Evolutionary conservation across 176 grass and related monocot genomes (phyloP).

Genomic region (Dendrocalamus sinicus): DNA sequence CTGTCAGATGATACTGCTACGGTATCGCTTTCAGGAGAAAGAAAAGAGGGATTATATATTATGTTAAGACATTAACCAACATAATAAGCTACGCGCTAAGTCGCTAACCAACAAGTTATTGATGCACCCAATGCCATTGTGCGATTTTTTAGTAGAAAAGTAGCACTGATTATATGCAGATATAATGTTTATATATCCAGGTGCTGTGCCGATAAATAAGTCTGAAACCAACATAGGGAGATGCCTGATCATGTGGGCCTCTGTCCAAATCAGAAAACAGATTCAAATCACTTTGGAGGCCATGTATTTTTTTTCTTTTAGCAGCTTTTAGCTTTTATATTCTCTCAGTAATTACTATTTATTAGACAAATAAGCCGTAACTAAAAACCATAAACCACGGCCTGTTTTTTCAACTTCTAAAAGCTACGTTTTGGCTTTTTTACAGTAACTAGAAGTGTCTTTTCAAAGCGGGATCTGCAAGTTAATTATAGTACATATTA

Average conservation of each 20-base stretch:
- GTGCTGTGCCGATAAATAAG: background rate
- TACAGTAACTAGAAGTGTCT: no score
- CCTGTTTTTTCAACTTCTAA: no score
- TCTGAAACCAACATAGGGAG: background rate
- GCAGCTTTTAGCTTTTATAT: no score
- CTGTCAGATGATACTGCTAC: constrained; percentile 13
- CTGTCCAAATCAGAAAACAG: background rate
- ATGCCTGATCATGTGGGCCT: background rate
- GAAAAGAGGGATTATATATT: background rate
- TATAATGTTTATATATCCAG: background rate
- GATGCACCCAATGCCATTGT: constrained; percentile 11
- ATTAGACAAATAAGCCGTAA: no score
- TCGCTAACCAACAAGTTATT: background rate
- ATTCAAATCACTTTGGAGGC: background rate
- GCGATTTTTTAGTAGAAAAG: background rate
- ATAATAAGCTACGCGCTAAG: background rate
- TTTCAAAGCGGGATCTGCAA: no score
- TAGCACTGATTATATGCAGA: background rate
- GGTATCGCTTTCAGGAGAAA: constrained; percentile 21
- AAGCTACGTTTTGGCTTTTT: no score
- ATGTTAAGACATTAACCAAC: background rate
- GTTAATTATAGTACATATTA: no score
- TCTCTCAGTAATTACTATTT: no score
- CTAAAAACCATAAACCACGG: no score
- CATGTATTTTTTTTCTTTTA: no score